phyloP scores from a whole-genome alignment of 2,329 filamentous ascomycete genomes.

The Cadophora gregata region DNA sequence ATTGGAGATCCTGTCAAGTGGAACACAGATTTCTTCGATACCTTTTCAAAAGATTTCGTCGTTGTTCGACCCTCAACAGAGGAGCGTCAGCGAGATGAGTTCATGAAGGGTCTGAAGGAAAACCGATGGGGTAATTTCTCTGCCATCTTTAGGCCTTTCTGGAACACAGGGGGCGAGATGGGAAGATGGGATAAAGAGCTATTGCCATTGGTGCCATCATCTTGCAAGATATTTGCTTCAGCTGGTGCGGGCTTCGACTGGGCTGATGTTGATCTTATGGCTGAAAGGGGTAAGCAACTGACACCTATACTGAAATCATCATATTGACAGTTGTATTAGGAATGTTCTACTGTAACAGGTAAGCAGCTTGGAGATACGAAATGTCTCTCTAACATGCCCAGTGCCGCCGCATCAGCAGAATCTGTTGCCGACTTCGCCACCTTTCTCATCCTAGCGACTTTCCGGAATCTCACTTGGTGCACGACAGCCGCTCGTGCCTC shows the following conservation, averaged over 20 bases:
- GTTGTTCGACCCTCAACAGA: slow-evolving; percentile 56
- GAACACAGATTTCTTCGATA: slow-evolving; percentile 39
- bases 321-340: slow-evolving; percentile 40
- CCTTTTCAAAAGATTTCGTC: slow-evolving; percentile 49
- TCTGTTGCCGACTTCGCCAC: slow-evolving; percentile 75
- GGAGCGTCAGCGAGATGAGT: slow-evolving; percentile 57
- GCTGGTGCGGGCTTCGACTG: slow-evolving; percentile 69
- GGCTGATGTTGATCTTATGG: slow-evolving; percentile 65
- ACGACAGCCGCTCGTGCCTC: slow-evolving; percentile 39
- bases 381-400: slow-evolving; percentile 22
- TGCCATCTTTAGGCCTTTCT: slow-evolving; percentile 62
- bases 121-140: slow-evolving; percentile 60
- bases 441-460: slow-evolving; percentile 71
- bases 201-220: slow-evolving; percentile 58
- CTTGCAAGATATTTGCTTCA: slow-evolving; percentile 61
- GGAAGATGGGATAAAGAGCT: slow-evolving; percentile 66
- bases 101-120: slow-evolving; percentile 56
- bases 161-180: slow-evolving; percentile 70
- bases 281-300: slow-evolving; percentile 52
- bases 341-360: slow-evolving; percentile 73
- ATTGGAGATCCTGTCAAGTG: slow-evolving; percentile 45
- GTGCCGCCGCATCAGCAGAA: slow-evolving; percentile 72
- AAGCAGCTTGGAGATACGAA: background rate
- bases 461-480: slow-evolving; percentile 69
- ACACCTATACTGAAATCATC: background rate